Base-by-base conservation (phyloP, 345 rosid species). In the Toxicodendron radicans region DNA sequence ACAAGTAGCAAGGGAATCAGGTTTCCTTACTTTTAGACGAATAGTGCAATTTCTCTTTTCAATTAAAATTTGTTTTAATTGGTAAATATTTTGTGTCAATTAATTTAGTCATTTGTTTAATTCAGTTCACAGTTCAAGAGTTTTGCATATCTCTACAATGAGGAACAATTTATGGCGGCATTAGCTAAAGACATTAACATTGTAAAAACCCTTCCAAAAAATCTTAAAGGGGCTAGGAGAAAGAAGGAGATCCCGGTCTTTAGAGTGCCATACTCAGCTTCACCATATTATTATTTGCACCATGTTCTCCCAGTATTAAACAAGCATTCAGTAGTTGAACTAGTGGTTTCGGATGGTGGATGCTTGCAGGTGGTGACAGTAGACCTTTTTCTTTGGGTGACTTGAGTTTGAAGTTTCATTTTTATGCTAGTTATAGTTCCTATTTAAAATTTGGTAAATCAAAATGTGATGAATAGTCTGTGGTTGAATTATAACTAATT, bases 1-100 rank as follows among this genome's bases (percentile, higher is more conserved):
- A 95, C 99, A 13, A 92, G 99, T 82, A 95, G 91, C 81, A 95
- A 95, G 85, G 99, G 99, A 65, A 95, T 95, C 80, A 95, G 99
- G 97, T 94, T 71, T 0, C 35, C 20, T 52, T 69, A 70, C 27
- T 64, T 38, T 70, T 45, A 48, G 23, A 73, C 43, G 21, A 32
- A 18, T 45, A 14, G 38, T 56, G 18, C 38, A 46, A 49, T 71
- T 53, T 58, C 65, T 24, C 7, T 61, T 18, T 18, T 3, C 2
- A 6, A 32, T 33, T 10, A 45, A 63, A 76, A 68, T 12, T 66
- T 60, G 18, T 49, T 61, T 18, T 66, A 65, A 38, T 59, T 20
- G 1, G 16, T 56, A 56, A 17, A 49, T 17, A 17, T 66, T 54
- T 54, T 21, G 24, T 45, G 3, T 66, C 58, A 65, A 54, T 57